A percentile compares a stretch with the other conserved stretches of the same genome.
These are phyloP conservation scores for Austroboletus eburneus DNA, from an alignment of 768 basidiomycete genomes.

Conservation along the genomic window DNA sequence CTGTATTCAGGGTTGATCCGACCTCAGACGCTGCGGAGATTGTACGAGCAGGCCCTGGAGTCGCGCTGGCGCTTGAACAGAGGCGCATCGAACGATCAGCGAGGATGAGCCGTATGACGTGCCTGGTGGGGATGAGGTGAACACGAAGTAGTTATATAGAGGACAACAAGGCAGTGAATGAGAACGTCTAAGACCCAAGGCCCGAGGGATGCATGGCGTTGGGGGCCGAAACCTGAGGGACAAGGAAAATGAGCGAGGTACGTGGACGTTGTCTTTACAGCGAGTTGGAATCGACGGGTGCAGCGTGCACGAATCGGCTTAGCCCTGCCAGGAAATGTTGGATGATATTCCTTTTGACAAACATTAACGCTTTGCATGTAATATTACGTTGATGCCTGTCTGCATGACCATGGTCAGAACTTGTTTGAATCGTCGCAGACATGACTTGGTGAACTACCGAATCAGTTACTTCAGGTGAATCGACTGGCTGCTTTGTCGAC, in stretches of 20 bases:
- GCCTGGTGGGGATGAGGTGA: not conserved
- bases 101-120: slow-evolving; percentile 24
- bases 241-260: not conserved
- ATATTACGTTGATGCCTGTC: too few relatives aligned
- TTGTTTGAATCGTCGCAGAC: too few relatives aligned
- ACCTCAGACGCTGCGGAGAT: slow-evolving; percentile 41
- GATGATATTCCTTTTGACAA: too few relatives aligned
- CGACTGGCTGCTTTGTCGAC: too few relatives aligned
- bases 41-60: slow-evolving; percentile 47
- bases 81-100: slow-evolving; percentile 26
- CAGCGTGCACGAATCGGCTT: too few relatives aligned
- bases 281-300: too few relatives aligned
- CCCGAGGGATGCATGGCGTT: slow-evolving; percentile 35
- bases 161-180: slow-evolving; percentile 22
- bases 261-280: too few relatives aligned
- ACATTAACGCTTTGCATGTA: too few relatives aligned
- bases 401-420: too few relatives aligned
- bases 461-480: too few relatives aligned
- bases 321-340: too few relatives aligned
- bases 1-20: slow-evolving; percentile 45
- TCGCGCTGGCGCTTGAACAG: slow-evolving; percentile 34
- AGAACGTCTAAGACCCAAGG: slow-evolving; percentile 35
- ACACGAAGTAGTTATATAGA: slow-evolving; percentile 23
- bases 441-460: too few relatives aligned
- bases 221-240: slow-evolving; percentile 34